A percentile compares a stretch with the other conserved stretches of the same genome.
phyloP scores from a whole-genome alignment of 2,329 filamentous ascomycete species.

The Lasiodiplodia hormozganensis region DNA sequence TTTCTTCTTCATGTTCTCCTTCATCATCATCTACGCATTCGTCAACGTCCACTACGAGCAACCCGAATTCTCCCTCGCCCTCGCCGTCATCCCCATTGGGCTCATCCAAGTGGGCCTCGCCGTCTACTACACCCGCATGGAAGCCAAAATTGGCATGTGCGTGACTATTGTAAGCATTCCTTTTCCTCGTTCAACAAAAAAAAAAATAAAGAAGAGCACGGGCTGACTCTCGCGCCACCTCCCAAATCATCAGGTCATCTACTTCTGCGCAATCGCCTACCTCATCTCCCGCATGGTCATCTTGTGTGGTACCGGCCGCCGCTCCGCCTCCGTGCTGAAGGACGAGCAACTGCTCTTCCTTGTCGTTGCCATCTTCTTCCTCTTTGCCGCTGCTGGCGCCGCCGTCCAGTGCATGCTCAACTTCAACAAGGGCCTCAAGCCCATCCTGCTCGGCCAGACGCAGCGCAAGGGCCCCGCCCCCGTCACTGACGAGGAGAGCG shows the following conservation, averaged over 20 bases:
- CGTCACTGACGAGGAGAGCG: neutral
- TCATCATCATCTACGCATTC: conserved; percentile 35
- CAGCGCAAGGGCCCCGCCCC: neutral
- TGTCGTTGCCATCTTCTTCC: conserved; percentile 26
- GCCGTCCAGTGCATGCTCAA: conserved; percentile 34
- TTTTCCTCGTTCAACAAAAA: neutral
- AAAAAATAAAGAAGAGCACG: neutral
- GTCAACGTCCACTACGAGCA: conserved; percentile 35
- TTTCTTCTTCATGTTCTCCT: conserved; percentile 34
- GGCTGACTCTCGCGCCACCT: too few relatives aligned
- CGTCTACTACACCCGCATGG: conserved; percentile 33
- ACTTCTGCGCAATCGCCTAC: conserved; percentile 34
- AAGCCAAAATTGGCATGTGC: conserved; percentile 31
- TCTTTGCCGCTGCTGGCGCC: conserved; percentile 28
- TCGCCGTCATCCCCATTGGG: conserved; percentile 35
- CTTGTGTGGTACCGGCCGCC: conserved; percentile 30
- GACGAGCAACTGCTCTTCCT: conserved; percentile 37
- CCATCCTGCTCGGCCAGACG: conserved; percentile 31
- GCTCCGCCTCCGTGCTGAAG: conserved; percentile 31
- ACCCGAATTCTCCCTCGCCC: conserved; percentile 37
- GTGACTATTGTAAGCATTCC: conserved; percentile 33
- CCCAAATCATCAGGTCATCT: conserved; percentile 24
- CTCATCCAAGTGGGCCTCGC: conserved; percentile 30
- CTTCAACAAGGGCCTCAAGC: conserved; percentile 36
- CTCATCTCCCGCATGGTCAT: conserved; percentile 34